Evolutionary conservation across 2,329 filamentous ascomycete species (phyloP), one percentile per base, ranked within the genome.

Genomic region (Arthrocladium fulminans): DNA sequence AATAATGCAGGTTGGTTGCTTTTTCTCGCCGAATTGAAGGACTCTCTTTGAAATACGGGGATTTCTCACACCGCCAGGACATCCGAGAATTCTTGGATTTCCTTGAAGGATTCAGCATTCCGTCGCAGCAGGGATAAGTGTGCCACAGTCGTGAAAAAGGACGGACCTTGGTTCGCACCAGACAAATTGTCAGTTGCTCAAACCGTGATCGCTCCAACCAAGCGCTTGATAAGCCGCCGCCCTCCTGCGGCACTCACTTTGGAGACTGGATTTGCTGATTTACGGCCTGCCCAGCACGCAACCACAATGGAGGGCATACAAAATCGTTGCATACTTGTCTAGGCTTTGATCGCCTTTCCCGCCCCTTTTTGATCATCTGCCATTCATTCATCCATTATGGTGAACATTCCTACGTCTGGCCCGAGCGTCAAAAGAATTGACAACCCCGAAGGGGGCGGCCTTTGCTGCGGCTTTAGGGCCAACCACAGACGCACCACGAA

Each of bases 71-170:
- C n/a, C n/a, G n/a, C 8, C 29, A 32, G 29, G 29, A 32, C 29
- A 32, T 8, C n/a, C 8, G 9, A 15, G 8, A 40, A 22, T 22
- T 40, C 37, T 40, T 24, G 37, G 8, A 22, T 40, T n/a, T n/a
- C 22, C 22, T 20, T 3, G 37, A 24, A 22, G 17, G 37, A 40
- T 25, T n/a, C 17, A 17, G 13, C 20, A 9, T 42, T 25, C 39
- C 19, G 39, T 20, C 22, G 39, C 20, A 10, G 22, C 10, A 10
- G 24, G 8, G 13, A 15, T 25, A 42, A 23, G 24, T 42, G 39
- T 42, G 39, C 39, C 39, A 42, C 39, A 10, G 37, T 40, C 37
- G 13, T 42, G 24, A n/a, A n/a, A 17, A 10, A 17, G 10, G 39
- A 8, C 27, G 24, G 13, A 17, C 22, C 20, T 10, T 27, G 39